Percentiles rank a stretch among this genome's conserved stretches.
Evolutionary conservation across 2,329 filamentous ascomycete species (phyloP).

Genomic region (Paraconiothyrium brasiliense): DNA sequence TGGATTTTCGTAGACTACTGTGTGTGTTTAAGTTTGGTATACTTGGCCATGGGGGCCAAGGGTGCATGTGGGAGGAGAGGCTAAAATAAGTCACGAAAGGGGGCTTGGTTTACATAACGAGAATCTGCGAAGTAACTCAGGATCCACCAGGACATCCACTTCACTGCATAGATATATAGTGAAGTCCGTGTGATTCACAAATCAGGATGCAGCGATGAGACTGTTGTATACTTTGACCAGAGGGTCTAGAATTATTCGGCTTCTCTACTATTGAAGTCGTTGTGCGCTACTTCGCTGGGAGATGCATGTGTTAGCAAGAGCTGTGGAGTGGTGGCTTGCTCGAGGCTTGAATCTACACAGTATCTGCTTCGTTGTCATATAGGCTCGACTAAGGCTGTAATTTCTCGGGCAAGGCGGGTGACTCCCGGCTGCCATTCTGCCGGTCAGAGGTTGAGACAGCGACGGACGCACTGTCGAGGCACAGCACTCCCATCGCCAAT

Average conservation of each 20-base stretch:
- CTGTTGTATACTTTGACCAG: not conserved
- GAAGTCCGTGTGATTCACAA: not conserved
- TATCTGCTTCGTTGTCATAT: conserved; percentile 1
- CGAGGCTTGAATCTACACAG: not conserved
- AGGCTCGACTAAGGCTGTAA: not conserved
- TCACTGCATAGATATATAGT: not conserved
- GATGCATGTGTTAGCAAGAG: not conserved
- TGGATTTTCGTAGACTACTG: conserved; percentile 6
- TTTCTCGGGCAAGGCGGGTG: not conserved
- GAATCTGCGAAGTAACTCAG: not conserved
- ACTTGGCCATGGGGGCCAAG: not conserved
- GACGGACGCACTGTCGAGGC: not conserved
- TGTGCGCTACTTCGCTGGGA: not conserved
- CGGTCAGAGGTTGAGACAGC: conserved; percentile 5
- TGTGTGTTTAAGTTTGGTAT: not conserved
- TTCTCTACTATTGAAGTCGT: not conserved
- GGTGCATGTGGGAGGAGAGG: too few relatives aligned
- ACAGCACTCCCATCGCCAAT: conserved; percentile 7
- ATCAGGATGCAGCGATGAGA: not conserved
- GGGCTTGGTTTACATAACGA: not conserved
- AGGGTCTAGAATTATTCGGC: not conserved
- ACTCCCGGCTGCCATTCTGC: not conserved
- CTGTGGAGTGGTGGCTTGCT: not conserved
- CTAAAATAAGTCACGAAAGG: not conserved
- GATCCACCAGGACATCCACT: not conserved